Percentiles rank a stretch among this genome's conserved stretches.
Conservation (phyloP, 345 rosid genomes). For the Gossypium herbaceum region DNA sequence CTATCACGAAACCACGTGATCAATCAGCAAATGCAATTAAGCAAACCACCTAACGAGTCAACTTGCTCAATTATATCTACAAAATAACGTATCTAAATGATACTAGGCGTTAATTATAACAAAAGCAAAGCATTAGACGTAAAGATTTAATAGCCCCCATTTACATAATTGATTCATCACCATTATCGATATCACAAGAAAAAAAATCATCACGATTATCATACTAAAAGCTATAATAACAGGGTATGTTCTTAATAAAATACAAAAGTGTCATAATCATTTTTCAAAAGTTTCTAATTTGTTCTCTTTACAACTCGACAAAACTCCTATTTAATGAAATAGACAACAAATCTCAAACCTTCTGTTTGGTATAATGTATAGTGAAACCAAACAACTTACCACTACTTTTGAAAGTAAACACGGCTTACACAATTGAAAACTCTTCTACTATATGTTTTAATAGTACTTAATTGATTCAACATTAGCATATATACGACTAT, state of each 20-base stretch:
- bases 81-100: background rate
- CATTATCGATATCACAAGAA: background rate
- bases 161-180: background rate
- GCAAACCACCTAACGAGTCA: background rate
- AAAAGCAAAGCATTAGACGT: background rate
- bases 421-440: background rate
- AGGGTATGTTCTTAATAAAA: background rate
- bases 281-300: too few species aligned
- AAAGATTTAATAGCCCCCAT: background rate
- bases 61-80: background rate
- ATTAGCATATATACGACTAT: background rate
- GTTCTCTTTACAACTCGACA: background rate
- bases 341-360: background rate
- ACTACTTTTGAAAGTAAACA: background rate
- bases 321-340: background rate
- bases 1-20: too few species aligned
- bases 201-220: too few species aligned
- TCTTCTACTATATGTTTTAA: background rate
- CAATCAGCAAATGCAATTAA: background rate
- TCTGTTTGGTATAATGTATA: background rate
- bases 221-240: background rate
- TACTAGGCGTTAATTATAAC: background rate
- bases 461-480: background rate
- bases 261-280: background rate
- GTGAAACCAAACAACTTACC: background rate